These are phyloP conservation scores for Verticillium tricorpus DNA, from an alignment of 2,329 filamentous ascomycete species.

Conservation along the genomic window DNA sequence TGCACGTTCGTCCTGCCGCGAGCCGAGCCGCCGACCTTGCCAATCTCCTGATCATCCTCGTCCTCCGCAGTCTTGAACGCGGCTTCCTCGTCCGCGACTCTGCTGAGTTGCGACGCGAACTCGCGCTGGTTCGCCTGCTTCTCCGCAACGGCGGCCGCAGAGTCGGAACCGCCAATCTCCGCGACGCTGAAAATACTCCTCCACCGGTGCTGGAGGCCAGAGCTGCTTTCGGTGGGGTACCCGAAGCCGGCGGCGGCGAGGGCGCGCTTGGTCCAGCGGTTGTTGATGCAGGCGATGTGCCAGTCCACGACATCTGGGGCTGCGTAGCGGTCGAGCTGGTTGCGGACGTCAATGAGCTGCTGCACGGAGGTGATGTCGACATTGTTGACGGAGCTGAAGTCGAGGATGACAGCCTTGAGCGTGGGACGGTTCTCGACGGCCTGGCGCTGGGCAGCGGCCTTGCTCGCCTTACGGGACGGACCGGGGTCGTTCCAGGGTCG, in stretches of 20 bases:
- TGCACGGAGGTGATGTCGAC: conserved; percentile 92
- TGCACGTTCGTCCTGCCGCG: conserved; percentile 17
- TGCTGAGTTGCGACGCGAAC: conserved; percentile 3
- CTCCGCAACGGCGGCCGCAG: conserved; percentile 66
- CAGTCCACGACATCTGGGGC: conserved; percentile 81
- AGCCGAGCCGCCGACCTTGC: conserved; percentile 18
- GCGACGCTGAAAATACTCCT: conserved; percentile 94
- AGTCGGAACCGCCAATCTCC: conserved; percentile 69
- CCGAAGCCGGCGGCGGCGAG: conserved; percentile 86
- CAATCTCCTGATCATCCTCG: conserved; percentile 14
- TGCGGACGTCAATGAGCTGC: conserved; percentile 87
- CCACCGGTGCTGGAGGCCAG: conserved; percentile 56
- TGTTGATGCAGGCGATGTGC: conserved; percentile 93
- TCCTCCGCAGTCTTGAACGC: conserved; percentile 28
- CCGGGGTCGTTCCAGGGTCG: conserved; percentile 95
- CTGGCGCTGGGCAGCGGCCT: conserved; percentile 29
- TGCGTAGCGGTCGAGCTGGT: conserved; percentile 84
- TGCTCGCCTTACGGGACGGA: conserved; percentile 49
- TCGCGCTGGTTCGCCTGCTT: conserved; percentile 49
- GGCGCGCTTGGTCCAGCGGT: conserved; percentile 90
- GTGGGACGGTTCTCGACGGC: conserved; percentile 54
- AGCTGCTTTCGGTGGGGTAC: conserved; percentile 55
- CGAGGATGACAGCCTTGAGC: conserved; percentile 85
- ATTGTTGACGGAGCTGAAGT: conserved; percentile 91
- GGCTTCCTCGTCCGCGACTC: conserved; percentile 26